phyloP scores from a whole-genome alignment of 1,284 basidiomycete species.

The Athelia psychrophila region DNA sequence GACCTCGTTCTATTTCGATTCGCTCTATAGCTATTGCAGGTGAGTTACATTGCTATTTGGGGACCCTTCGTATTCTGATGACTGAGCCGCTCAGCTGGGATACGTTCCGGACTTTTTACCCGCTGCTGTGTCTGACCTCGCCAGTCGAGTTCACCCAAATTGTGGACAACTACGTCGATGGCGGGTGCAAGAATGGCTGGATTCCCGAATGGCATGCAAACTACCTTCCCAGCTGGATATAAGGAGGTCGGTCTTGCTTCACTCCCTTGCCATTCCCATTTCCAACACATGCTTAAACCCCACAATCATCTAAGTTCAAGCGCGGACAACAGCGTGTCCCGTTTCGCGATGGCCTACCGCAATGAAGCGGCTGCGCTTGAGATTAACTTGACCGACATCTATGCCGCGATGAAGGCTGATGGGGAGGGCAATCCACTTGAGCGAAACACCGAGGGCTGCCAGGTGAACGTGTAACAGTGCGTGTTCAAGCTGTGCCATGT shows the following conservation, averaged over 20 bases:
- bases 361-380: conserved; percentile 58
- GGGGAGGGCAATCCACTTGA: conserved; percentile 62
- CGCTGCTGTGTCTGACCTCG: conserved; percentile 61
- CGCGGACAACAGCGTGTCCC: conserved; percentile 61
- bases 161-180: conserved; percentile 68
- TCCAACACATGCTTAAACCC: background rate
- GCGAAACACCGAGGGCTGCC: conserved; percentile 65
- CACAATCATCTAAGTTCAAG: conserved; percentile 65
- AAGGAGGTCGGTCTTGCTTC: conserved; percentile 45
- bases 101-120: conserved; percentile 71
- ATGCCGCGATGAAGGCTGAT: conserved; percentile 56
- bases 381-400: conserved; percentile 58
- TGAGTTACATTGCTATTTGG: conserved; percentile 15
- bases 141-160: conserved; percentile 66
- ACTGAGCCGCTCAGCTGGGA: conserved; percentile 51
- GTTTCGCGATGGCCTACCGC: conserved; percentile 66
- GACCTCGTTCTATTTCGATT: conserved; percentile 63
- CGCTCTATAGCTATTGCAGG: conserved; percentile 71
- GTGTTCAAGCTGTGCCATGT: conserved; percentile 14
- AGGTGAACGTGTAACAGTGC: conserved; percentile 68
- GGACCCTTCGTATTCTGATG: background rate
- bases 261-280: no score
- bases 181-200: conserved; percentile 67
- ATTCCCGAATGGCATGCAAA: conserved; percentile 72
- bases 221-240: conserved; percentile 67